Evolutionary conservation across 2,329 filamentous ascomycete genomes (phyloP).

Genomic region (Plectosphaerella cucumerina): DNA sequence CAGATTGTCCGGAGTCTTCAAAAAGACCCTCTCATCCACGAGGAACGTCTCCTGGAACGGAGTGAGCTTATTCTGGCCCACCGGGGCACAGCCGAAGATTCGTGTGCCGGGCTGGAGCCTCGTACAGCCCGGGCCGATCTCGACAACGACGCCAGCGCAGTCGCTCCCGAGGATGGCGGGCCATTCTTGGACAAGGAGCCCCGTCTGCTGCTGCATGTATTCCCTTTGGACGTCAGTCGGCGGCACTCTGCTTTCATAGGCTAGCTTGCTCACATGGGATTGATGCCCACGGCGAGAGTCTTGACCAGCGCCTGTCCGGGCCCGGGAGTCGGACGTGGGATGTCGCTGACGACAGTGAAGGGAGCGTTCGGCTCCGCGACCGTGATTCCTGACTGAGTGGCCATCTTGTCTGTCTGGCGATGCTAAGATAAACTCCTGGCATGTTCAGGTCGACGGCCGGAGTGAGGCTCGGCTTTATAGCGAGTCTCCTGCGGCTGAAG

Average conservation of each 20-base stretch:
- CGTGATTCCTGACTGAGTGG: background rate
- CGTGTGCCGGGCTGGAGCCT: constrained; percentile 22
- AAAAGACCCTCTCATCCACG: constrained; percentile 28
- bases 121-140: constrained; percentile 16
- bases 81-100: constrained; percentile 27
- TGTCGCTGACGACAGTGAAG: background rate
- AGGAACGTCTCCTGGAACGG: constrained; percentile 34
- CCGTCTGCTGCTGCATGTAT: background rate
- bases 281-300: constrained; percentile 26
- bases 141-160: constrained; percentile 22
- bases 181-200: constrained; percentile 12
- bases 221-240: background rate
- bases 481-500: too few relatives aligned
- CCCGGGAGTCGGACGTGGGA: background rate
- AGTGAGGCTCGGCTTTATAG: too few relatives aligned
- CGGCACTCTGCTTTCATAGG: background rate
- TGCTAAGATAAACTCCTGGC: too few relatives aligned
- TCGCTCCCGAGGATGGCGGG: constrained; percentile 26
- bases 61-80: constrained; percentile 25
- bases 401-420: background rate
- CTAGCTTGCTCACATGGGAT: constrained; percentile 15
- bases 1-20: constrained; percentile 22
- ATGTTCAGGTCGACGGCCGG: too few relatives aligned
- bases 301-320: constrained; percentile 13
- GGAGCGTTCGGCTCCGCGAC: background rate